Evolutionary conservation across 73 alveolate genomes (phyloP).

Genomic region (Stentor roeselii): DNA sequence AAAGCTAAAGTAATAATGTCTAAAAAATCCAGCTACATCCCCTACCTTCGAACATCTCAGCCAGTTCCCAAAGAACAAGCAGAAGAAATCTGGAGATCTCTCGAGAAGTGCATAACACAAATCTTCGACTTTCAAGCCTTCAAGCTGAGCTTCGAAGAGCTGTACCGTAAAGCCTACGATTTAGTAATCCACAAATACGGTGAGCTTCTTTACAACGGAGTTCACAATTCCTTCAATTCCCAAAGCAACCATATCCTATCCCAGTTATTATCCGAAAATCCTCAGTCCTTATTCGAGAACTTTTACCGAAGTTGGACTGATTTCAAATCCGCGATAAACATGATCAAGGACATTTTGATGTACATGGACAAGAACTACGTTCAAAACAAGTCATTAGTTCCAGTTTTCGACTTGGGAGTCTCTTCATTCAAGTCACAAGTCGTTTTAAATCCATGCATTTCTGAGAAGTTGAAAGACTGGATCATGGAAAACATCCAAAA

Average conservation of each 20-base stretch:
- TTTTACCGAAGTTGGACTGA: slow-evolving; percentile 42
- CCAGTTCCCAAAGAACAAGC: slow-evolving; percentile 46
- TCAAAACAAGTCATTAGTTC: slow-evolving; percentile 37
- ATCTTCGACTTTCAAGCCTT: slow-evolving; percentile 48
- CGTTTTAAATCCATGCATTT: slow-evolving; percentile 28
- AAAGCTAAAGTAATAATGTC: not conserved
- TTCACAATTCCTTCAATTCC: slow-evolving; percentile 36
- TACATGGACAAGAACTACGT: slow-evolving; percentile 66
- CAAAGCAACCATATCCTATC: slow-evolving; percentile 28
- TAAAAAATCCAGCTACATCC: not conserved
- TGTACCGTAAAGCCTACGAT: slow-evolving; percentile 62
- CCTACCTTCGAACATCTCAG: not conserved
- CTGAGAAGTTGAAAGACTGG: not conserved
- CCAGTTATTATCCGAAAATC: slow-evolving; percentile 15
- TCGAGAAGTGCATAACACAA: slow-evolving; percentile 48
- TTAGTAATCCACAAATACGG: slow-evolving; percentile 61
- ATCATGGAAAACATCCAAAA: slow-evolving; percentile 37
- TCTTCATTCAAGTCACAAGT: slow-evolving; percentile 39
- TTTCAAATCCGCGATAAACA: slow-evolving; percentile 34
- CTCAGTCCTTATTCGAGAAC: slow-evolving; percentile 31
- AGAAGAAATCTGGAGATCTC: slow-evolving; percentile 40
- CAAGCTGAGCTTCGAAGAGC: slow-evolving; percentile 59
- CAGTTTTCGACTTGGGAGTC: slow-evolving; percentile 49
- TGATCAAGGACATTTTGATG: slow-evolving; percentile 68
- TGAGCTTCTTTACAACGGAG: slow-evolving; percentile 49